Evolutionary conservation across 139 green algal genomes (phyloP), one percentile per base, ranked within the genome.

Genomic region (Nannochloris sp.): DNA sequence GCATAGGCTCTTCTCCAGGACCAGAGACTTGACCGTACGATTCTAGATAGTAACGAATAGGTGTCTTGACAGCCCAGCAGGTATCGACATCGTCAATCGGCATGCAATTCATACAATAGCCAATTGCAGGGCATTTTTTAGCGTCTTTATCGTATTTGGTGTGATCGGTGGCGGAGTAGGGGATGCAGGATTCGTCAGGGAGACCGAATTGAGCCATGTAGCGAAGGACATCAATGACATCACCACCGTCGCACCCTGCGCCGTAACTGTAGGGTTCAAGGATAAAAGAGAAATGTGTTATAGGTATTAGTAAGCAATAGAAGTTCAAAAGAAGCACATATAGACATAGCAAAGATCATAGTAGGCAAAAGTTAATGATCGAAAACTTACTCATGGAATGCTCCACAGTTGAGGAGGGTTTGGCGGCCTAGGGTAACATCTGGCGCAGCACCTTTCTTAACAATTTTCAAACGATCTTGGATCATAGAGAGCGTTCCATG

Each of bases 191-290:
- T 45, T 86, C 77, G 27, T 86, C 80, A 4, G 80, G 80, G 24
- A 86, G 70, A 12, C 80, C 80, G n/a, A 65, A 80, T 42, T 82
- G 31, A 7, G 39, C 46, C 79, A 86, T 86, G 70, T 84, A 86
- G 5, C 59, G 38, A 14, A 86, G 53, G 3, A 80, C 78, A 42
- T 86, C 79, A 42, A 84, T 78, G 29, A 74, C 60, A 60, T 85
- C 79, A n/a, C 73, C 78, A 25, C 80, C 80, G 51, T 82, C 58
- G 47, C 80, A 86, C 32, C 80, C 80, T 27, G 54, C 45, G 13
- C 73, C 66, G 30, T 73, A 76, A 30, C 65, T 72, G 65, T 47
- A 30, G 2, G n/a, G n/a, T n/a, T n/a, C n/a, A 1, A 24, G 34
- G 12, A 19, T 27, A 8, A 4, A 15, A 19, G 58, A 4, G 5